A percentile compares a stretch with the other conserved stretches of the same genome.
Evolutionary conservation across 345 rosid species (phyloP).

Genomic region (Geranium rotundifolium): DNA sequence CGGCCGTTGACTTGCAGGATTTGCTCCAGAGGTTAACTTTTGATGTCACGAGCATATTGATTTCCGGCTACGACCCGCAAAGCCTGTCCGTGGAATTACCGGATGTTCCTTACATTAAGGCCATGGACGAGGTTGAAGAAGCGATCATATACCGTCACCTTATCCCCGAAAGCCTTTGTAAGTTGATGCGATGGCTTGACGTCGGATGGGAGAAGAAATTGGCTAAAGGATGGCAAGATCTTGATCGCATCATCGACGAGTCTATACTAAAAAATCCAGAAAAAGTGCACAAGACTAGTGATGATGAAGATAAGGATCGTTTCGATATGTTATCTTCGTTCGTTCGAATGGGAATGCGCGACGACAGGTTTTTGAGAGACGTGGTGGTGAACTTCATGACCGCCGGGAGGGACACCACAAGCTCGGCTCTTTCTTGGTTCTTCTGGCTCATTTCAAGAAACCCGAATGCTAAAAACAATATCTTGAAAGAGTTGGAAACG

Average conservation of each 20-base stretch:
- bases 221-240: conserved; percentile 13
- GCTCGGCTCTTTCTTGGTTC: conserved; percentile 30
- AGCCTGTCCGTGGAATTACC: conserved; percentile 26
- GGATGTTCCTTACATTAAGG: conserved; percentile 14
- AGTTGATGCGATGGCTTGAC: conserved; percentile 31
- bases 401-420: conserved; percentile 40
- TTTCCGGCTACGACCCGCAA: conserved; percentile 32
- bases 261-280: conserved; percentile 21
- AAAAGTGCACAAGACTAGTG: neutral
- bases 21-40: conserved; percentile 34
- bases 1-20: conserved; percentile 29
- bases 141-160: conserved; percentile 28
- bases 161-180: conserved; percentile 27
- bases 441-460: conserved; percentile 30
- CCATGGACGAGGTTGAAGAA: conserved; percentile 30
- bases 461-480: conserved; percentile 18
- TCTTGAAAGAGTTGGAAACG: conserved; percentile 31
- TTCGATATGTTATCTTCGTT: conserved; percentile 30
- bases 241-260: conserved; percentile 12
- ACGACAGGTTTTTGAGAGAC: conserved; percentile 34
- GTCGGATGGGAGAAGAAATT: conserved; percentile 30
- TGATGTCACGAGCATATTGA: conserved; percentile 25
- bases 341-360: conserved; percentile 14
- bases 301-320: neutral
- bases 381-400: conserved; percentile 33